Base-by-base conservation (phyloP, 2,329 filamentous ascomycete genomes). In the Hypoxylon sp. region DNA sequence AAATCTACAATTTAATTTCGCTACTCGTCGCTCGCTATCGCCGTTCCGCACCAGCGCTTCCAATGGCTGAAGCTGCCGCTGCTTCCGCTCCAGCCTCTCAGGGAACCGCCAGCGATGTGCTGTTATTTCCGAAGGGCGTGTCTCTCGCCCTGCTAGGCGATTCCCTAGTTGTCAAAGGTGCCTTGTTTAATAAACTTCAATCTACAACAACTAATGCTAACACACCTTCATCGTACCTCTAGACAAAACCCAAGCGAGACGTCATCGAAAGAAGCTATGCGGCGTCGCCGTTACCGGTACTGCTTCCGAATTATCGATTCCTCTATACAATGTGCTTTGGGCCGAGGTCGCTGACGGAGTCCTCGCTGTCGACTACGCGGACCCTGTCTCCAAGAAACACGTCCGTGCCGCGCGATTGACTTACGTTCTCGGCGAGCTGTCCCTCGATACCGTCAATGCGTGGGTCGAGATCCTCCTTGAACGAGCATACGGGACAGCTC, bases 311-410 rank as follows among this genome's bases (percentile, higher is more conserved):
- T 62, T 73, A 24, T 74, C 75, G 4, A 91, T 98, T 31, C 90
- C 92, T 1, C 91, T 93, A 68, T 94, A 93, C 82, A 92, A 97
- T 77, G 82, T 98, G 68, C 89, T 98, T 53, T 97, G 93, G 91
- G 93, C 91, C 42, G 89, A 93, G 71, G 78, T 84, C 53, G 83
- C 86, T 48, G 11, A 54, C 4, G 50, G 83, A 83, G 60, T 85
- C 86, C 81, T 97, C 54, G 87, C 86, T 6, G 89, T 98, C 76
- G 88, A 91, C 56, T 96, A 93, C 78, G 93, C 93, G 51, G 81
- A 86, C 32, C 84, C 86, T 0, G 78, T 81, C 24, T 86, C 87
- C 37, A 89, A 90, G 75, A 84, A 86, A 27, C 82, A 85, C 51
- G 84, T 94, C 53, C 85, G 86, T 24, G 85, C 89, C 8, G 84